Base-by-base conservation (phyloP, 1,284 basidiomycete species). In the Melampsora americana region DNA sequence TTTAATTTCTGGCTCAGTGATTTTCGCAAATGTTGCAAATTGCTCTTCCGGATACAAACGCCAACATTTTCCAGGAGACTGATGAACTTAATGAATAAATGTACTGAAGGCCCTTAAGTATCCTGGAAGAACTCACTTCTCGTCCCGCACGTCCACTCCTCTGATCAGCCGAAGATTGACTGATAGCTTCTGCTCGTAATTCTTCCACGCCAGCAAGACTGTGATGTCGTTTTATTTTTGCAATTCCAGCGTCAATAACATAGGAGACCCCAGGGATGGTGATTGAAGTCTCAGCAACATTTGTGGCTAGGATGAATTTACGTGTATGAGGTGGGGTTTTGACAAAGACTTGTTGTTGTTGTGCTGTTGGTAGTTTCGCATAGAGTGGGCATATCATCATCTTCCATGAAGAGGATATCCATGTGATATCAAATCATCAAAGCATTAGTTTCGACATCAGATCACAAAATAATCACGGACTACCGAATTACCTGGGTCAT, bases 231-330 rank as follows among this genome's bases (percentile, higher is more conserved):
- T 96, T 96, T 83, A 98, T 94, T 83, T 99, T 99, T 80, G 91
- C 92, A 83, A 95, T 90, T 0, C 94, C 94, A 0, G 92, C 90
- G 83, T 99, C 95, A 66, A 99, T 90, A 7, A 99, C 95, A 82
- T 93, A 98, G 77, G 89, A 90, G 72, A 99, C 90, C 1, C 95
- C 95, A 5, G 95, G 93, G 80, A 99, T 96, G 4, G 95, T 99
- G 83, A 99, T 92, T 28, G 92, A 93, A 0, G 96, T 99, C 83
- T 99, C 95, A n/a, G 95, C 94, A 69, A 97, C 93, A 83, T 96
- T 97, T 18, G 94, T 97, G 0, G 93, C 90, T 35, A 99, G 86
- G 76, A 98, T 92, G 81, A 95, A 90, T 82, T 96, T 94, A 65
- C 95, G 89, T 0, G 88, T 89, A 68, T 89, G 86, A 0, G 87